These are phyloP conservation scores for Microsporum canis DNA, from an alignment of 2,329 filamentous ascomycete species.

Conservation along the genomic window DNA sequence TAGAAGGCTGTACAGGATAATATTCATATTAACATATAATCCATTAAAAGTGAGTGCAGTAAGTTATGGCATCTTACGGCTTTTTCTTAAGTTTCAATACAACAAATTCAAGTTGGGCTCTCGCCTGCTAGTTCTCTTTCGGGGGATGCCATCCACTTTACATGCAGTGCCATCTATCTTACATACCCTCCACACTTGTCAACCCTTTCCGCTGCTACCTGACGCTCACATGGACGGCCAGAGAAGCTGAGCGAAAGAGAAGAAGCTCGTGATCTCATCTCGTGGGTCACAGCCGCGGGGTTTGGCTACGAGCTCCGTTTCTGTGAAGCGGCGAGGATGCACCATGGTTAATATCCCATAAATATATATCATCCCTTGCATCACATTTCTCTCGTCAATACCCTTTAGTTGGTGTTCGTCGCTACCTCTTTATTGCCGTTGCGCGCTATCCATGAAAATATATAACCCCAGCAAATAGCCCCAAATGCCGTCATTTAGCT, in stretches of 20 bases:
- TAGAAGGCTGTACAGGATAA: not conserved
- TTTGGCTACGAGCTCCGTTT: not conserved
- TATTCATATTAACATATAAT: not conserved
- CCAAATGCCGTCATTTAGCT: slow-evolving; percentile 64
- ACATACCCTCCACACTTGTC: not conserved
- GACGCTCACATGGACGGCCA: not conserved
- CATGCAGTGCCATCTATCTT: not conserved
- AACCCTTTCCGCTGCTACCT: not conserved
- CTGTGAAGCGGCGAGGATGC: not conserved
- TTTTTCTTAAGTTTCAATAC: not conserved
- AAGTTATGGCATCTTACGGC: too few species aligned
- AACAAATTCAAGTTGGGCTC: not conserved
- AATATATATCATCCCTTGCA: not conserved
- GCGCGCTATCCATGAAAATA: not conserved
- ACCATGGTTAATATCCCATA: not conserved
- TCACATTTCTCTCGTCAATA: not conserved
- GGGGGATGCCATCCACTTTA: not conserved
- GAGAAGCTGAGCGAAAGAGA: not conserved
- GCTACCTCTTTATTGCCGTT: not conserved
- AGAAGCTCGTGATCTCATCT: not conserved
- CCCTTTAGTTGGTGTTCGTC: not conserved
- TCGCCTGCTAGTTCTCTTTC: not conserved
- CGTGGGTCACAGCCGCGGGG: not conserved
- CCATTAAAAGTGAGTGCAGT: too few species aligned
- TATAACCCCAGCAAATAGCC: not conserved